Base-by-base conservation (phyloP, 768 basidiomycete species). In the Psilocybe sp. region DNA sequence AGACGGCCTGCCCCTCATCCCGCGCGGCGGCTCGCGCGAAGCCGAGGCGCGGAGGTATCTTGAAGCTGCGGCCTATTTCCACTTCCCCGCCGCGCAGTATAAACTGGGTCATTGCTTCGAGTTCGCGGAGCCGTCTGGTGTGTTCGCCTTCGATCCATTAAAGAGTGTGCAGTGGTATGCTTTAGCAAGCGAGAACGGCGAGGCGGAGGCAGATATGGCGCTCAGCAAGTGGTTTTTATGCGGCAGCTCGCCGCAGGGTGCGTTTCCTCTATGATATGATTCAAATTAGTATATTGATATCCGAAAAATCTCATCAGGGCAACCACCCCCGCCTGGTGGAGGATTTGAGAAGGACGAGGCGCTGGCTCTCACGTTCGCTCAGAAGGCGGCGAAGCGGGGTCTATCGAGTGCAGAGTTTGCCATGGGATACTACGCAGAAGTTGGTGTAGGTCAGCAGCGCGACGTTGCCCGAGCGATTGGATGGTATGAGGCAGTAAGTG, bases 221-320 rank as follows among this genome's bases (percentile, higher is more conserved):
- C 77, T 98, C 46, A 86, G 83, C 66, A 98, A 97, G 69, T 98
- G 96, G 95, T 98, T 97, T 74, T 70, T 98, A 43, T 95, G 93
- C 62, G 95, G 95, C 1, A 67, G 65, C 23, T 28, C 23, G 23
- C 23, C 23, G 23, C 23, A 28, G 23, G 23, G 23, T 28, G 23
- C 23, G 23, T 28, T 28, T 28, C 23, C 23, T 28, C 23, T 28
- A 28, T 28, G 3, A 4, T 28, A 7, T 7, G 23, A 28, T 28
- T 28, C 23, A 28, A 28, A 28, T 28, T 28, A 3, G 4, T 4
- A 3, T 4, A 28, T 28, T 28, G 23, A 28, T 7, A 7, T 7
- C 23, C 23, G 3, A 7, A 7, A 4, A 28, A 28, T 28, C 23
- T 28, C n/a, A 39, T 34, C 46, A 23, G 41, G 41, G 1, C 32